Evolutionary conservation across 805 yeast species (phyloP).

Genomic region (Komagataella ulmi): DNA sequence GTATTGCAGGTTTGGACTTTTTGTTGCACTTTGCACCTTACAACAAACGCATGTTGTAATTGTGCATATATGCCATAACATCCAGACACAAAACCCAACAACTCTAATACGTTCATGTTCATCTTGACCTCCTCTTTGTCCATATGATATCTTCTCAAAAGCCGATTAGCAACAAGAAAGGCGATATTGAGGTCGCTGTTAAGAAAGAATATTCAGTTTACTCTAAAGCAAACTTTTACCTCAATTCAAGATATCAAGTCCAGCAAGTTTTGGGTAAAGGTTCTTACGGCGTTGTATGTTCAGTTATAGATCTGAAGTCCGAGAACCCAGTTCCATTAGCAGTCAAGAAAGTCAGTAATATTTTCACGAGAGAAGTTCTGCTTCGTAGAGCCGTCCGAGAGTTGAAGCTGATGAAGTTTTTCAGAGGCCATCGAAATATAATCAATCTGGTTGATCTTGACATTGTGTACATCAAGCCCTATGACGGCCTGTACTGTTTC

Average conservation of each 20-base stretch:
- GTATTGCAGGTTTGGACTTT: background rate
- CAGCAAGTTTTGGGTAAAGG: conserved; percentile 62
- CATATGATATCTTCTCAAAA: background rate
- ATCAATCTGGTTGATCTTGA: conserved; percentile 66
- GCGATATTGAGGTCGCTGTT: background rate
- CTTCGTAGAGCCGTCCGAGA: conserved; percentile 77
- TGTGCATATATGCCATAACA: background rate
- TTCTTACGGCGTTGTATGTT: conserved; percentile 76
- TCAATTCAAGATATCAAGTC: conserved; percentile 48
- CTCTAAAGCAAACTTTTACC: conserved; percentile 45
- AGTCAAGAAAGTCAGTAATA: conserved; percentile 66
- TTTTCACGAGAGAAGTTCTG: conserved; percentile 53
- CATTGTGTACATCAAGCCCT: conserved; percentile 49
- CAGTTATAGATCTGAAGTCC: conserved; percentile 43
- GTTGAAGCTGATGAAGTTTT: conserved; percentile 63
- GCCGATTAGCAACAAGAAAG: background rate
- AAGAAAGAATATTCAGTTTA: conserved; percentile 18
- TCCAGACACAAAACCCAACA: background rate
- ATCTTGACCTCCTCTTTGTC: background rate
- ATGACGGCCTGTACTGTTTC: conserved; percentile 79
- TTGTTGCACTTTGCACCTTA: too few species aligned
- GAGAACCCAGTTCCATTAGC: conserved; percentile 37
- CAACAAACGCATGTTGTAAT: background rate
- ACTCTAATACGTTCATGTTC: background rate
- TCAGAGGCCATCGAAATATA: conserved; percentile 77